Conservation (phyloP, 2,329 filamentous ascomycete species). For the Diaporthe sp. region DNA sequence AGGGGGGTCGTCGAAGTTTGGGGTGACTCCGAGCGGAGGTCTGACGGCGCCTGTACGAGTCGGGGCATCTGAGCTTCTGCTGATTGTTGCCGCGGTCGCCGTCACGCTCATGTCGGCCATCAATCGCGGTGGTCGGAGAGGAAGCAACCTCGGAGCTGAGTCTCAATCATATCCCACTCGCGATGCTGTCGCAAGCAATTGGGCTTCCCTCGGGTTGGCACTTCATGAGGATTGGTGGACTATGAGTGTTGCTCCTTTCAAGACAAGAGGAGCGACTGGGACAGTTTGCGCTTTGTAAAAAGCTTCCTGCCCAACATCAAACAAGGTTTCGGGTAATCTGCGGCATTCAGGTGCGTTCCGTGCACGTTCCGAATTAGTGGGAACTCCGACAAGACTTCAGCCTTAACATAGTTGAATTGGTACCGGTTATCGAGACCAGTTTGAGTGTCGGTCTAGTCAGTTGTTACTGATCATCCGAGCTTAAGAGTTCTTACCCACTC, state of each 20-base stretch:
- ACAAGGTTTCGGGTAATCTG: constrained; percentile 18
- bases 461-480: neutral
- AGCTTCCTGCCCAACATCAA: neutral
- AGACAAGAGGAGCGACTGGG: neutral
- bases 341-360: neutral
- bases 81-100: neutral
- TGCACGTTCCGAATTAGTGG: neutral
- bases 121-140: neutral
- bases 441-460: neutral
- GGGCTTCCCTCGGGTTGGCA: neutral
- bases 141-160: neutral
- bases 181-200: neutral
- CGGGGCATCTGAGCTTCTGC: constrained; percentile 3
- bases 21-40: constrained; percentile 5
- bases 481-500: neutral
- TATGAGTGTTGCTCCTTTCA: neutral
- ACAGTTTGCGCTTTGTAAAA: neutral
- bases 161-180: neutral
- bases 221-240: neutral
- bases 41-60: constrained; percentile 3
- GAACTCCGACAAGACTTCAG: neutral
- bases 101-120: neutral
- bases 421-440: neutral
- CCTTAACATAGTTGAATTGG: neutral
- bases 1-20: constrained; percentile 18